phyloP scores from a whole-genome alignment of 73 alveolate genomes.

The Paramecium bursaria region DNA sequence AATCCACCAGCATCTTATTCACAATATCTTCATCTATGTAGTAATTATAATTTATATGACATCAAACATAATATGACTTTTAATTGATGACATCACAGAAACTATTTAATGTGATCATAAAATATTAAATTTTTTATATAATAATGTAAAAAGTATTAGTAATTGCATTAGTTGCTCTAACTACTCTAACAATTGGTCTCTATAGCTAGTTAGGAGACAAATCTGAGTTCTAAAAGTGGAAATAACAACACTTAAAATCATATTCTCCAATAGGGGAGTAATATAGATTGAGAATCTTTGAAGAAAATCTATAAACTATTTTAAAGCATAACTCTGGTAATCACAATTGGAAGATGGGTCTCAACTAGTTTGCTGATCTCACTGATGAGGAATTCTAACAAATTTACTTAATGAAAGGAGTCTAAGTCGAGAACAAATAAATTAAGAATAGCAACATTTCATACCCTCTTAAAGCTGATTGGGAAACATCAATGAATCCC shows the following conservation, averaged over 20 bases:
- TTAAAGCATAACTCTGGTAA: conserved; percentile 21
- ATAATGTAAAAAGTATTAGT: too few relatives aligned
- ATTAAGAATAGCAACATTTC: background rate
- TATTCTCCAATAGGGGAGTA: background rate
- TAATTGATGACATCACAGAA: too few relatives aligned
- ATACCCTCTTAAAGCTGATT: conserved; percentile 55
- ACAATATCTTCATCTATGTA: too few relatives aligned
- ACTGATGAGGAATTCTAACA: conserved; percentile 56
- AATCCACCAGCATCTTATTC: too few relatives aligned
- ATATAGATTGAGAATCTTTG: conserved; percentile 46
- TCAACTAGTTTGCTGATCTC: conserved; percentile 61
- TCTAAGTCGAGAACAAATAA: background rate
- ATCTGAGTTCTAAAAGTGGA: conserved; percentile 36
- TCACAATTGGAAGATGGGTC: conserved; percentile 3
- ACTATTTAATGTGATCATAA: too few relatives aligned
- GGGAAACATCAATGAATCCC: conserved; percentile 80
- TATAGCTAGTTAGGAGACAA: too few relatives aligned
- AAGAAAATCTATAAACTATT: conserved; percentile 14
- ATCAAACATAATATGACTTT: too few relatives aligned
- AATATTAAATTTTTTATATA: too few relatives aligned
- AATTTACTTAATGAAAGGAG: conserved; percentile 10
- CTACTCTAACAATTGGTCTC: too few relatives aligned
- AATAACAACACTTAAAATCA: background rate
- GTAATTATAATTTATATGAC: too few relatives aligned
- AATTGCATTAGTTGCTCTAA: too few relatives aligned